Evolutionary conservation across 106 monocot genomes (phyloP).

Genomic region (Dioscorea alata): DNA sequence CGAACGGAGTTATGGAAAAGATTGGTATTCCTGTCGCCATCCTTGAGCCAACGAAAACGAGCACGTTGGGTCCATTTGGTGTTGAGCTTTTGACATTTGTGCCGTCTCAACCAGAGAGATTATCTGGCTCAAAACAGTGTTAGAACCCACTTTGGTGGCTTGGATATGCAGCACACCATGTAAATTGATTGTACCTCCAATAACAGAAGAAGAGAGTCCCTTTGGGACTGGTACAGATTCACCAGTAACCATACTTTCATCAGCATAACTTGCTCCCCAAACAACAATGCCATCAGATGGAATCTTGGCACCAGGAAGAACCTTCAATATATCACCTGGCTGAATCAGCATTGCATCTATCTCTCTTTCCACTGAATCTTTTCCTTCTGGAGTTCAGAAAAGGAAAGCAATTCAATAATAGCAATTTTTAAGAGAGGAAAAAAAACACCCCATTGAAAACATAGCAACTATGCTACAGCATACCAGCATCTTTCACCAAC

Average conservation of each 20-base stretch:
- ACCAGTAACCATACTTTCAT: slow-evolving; percentile 99
- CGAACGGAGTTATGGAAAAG: too few relatives aligned
- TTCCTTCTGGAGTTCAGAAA: slow-evolving; percentile 46
- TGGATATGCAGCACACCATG: slow-evolving; percentile 81
- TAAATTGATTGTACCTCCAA: slow-evolving; percentile 95
- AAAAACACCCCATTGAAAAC: too few relatives aligned
- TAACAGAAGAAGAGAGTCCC: slow-evolving; percentile 58
- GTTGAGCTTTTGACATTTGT: slow-evolving; percentile 98
- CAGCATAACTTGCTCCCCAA: slow-evolving; percentile 83
- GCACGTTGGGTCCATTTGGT: too few relatives aligned
- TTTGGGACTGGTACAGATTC: slow-evolving; percentile 74
- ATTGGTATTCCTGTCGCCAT: too few relatives aligned
- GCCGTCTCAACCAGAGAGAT: slow-evolving; percentile 93
- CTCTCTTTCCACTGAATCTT: slow-evolving; percentile 61
- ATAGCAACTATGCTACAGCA: not conserved
- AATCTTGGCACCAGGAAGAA: slow-evolving; percentile 88
- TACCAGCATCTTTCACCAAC: slow-evolving; percentile 73
- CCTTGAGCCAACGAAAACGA: too few relatives aligned
- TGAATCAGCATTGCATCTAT: slow-evolving; percentile 90
- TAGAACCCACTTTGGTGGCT: slow-evolving; percentile 74
- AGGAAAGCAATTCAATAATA: not conserved
- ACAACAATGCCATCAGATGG: slow-evolving; percentile 76
- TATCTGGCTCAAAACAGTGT: slow-evolving; percentile 88
- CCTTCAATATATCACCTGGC: slow-evolving; percentile 84
- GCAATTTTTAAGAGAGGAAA: not conserved